A percentile compares a stretch with the other conserved stretches of the same genome.
Evolutionary conservation across 257 asterid genomes (phyloP).

Genomic region (Penstemon barbatus): DNA sequence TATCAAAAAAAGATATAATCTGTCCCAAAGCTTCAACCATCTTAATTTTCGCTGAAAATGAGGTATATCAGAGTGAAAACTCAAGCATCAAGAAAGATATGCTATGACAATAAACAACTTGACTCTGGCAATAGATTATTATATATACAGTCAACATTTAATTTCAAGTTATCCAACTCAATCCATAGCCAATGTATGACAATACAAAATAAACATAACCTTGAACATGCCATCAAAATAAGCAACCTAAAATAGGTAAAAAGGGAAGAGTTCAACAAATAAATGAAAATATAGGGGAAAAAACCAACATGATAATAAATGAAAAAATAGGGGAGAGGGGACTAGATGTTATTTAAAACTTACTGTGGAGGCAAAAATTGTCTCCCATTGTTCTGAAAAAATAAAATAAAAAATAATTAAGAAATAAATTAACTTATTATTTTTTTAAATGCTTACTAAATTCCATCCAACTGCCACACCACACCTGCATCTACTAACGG

Average conservation of each 20-base stretch:
- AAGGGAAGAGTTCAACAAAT: neutral
- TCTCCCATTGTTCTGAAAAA: too few species aligned
- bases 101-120: conserved; percentile 3
- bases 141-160: neutral
- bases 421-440: too few species aligned
- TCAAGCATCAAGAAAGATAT: neutral
- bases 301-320: too few species aligned
- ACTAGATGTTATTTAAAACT: too few species aligned
- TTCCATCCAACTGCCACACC: too few species aligned
- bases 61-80: conserved; percentile 3
- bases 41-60: conserved; percentile 13
- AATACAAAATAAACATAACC: neutral
- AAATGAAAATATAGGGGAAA: neutral
- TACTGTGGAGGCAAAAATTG: too few species aligned
- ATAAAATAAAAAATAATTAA: too few species aligned
- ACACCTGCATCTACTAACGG: too few species aligned
- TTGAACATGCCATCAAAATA: neutral
- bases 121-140: conserved; percentile 14
- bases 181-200: too few species aligned
- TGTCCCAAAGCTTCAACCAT: conserved; percentile 15
- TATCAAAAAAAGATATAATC: neutral
- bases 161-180: neutral
- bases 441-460: too few species aligned
- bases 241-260: too few species aligned
- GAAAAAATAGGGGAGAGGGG: too few species aligned